Percentiles rank a stretch among this genome's conserved stretches.
These are phyloP conservation scores for Colletotrichum graminicola DNA, from an alignment of 2,329 filamentous ascomycete genomes.

Conservation along the genomic window DNA sequence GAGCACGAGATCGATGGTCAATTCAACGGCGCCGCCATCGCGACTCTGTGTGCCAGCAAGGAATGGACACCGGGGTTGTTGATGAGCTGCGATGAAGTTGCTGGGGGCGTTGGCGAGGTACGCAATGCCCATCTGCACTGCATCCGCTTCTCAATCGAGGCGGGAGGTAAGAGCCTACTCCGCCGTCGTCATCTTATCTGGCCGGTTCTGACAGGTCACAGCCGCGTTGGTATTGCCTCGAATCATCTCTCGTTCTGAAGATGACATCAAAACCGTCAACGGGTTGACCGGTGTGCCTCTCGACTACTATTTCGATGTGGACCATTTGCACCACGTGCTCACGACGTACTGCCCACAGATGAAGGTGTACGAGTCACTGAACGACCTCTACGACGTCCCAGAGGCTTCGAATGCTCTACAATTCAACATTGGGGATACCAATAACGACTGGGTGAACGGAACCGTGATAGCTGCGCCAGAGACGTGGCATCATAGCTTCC, in stretches of 20 bases:
- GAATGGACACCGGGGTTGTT: slow-evolving; percentile 57
- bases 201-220: slow-evolving; percentile 41
- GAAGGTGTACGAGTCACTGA: slow-evolving; percentile 50
- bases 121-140: slow-evolving; percentile 60
- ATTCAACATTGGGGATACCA: slow-evolving; percentile 46
- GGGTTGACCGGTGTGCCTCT: slow-evolving; percentile 45
- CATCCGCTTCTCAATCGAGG: slow-evolving; percentile 60
- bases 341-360: slow-evolving; percentile 53
- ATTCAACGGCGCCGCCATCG: slow-evolving; percentile 50
- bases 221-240: slow-evolving; percentile 55
- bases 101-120: slow-evolving; percentile 59
- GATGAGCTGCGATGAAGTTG: slow-evolving; percentile 57
- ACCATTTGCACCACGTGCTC: slow-evolving; percentile 49
- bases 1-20: slow-evolving; percentile 50
- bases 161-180: slow-evolving; percentile 54
- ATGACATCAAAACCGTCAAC: slow-evolving; percentile 46
- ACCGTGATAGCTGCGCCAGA: slow-evolving; percentile 46
- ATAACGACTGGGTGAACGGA: slow-evolving; percentile 43
- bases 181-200: slow-evolving; percentile 37
- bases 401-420: slow-evolving; percentile 45
- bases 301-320: slow-evolving; percentile 52
- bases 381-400: slow-evolving; percentile 52
- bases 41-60: slow-evolving; percentile 52
- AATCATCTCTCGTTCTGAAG: slow-evolving; percentile 50
- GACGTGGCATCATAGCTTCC: slow-evolving; percentile 45